These are phyloP conservation scores for Podosphaera xanthii DNA, from an alignment of 2,329 filamentous ascomycete genomes.

Conservation along the genomic window DNA sequence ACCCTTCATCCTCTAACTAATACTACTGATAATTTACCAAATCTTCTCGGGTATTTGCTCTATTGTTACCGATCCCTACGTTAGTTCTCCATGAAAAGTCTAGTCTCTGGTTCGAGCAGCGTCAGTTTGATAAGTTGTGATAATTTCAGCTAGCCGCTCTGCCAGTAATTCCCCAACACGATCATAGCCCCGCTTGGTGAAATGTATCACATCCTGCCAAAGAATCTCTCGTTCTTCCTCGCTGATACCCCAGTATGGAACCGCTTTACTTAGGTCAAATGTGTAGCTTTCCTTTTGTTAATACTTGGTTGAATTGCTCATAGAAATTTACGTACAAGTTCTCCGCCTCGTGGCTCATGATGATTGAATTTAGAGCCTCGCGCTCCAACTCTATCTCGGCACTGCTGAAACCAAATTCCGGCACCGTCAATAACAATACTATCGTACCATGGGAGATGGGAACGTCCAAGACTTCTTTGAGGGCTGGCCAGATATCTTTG, in stretches of 20 bases:
- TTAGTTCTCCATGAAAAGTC: background rate
- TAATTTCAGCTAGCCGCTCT: conserved; percentile 25
- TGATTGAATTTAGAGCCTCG: conserved; percentile 27
- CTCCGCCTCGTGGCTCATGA: conserved; percentile 24
- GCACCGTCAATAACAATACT: conserved; percentile 40
- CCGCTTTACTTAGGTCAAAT: conserved; percentile 30
- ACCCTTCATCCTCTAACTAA: no score
- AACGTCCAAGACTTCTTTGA: conserved; percentile 27
- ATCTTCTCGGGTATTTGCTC: no score
- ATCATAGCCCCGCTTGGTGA: conserved; percentile 35
- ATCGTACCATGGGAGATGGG: conserved; percentile 26
- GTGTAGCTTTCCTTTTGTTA: conserved; percentile 21
- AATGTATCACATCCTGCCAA: conserved; percentile 39
- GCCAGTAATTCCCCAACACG: conserved; percentile 36
- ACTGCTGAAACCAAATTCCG: conserved; percentile 22
- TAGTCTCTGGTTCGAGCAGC: background rate
- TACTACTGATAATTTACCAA: no score
- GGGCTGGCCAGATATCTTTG: conserved; percentile 24
- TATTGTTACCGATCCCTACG: no score
- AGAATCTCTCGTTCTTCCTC: conserved; percentile 23
- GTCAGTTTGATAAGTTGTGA: conserved; percentile 10
- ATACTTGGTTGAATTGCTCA: background rate
- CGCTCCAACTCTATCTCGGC: conserved; percentile 18
- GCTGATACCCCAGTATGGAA: conserved; percentile 30
- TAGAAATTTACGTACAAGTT: conserved; percentile 26